A percentile compares a stretch with the other conserved stretches of the same genome.
Evolutionary conservation across 345 rosid species (phyloP).

Genomic region (Salix arbutifolia): DNA sequence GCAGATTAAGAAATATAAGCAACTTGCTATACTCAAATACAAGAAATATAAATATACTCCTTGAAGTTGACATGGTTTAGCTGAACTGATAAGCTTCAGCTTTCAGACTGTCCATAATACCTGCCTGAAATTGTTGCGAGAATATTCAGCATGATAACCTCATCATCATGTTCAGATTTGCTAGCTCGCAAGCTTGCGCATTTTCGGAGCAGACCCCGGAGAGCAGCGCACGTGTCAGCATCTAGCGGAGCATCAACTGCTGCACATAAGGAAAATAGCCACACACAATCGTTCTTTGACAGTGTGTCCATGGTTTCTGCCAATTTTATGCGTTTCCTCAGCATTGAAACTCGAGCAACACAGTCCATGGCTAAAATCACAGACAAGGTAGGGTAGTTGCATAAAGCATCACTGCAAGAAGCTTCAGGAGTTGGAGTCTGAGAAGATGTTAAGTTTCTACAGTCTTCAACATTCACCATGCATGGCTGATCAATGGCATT

Average conservation of each 20-base stretch:
- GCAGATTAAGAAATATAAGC: too few species aligned
- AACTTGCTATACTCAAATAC: too few species aligned
- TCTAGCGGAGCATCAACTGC: conserved; percentile 70
- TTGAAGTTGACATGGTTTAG: neutral
- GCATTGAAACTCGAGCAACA: conserved; percentile 58
- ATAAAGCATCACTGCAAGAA: conserved; percentile 13
- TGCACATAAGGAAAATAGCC: conserved; percentile 78
- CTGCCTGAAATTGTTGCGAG: conserved; percentile 69
- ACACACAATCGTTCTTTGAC: conserved; percentile 46
- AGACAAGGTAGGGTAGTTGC: conserved; percentile 40
- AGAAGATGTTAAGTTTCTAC: neutral
- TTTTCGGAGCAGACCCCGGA: conserved; percentile 62
- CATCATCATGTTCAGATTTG: conserved; percentile 62
- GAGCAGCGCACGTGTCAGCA: conserved; percentile 62
- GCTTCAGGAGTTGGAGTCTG: conserved; percentile 8
- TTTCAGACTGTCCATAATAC: conserved; percentile 72
- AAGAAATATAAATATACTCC: neutral
- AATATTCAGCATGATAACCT: conserved; percentile 68
- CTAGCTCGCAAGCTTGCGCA: conserved; percentile 68
- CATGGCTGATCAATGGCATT: neutral
- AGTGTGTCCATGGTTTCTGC: conserved; percentile 40
- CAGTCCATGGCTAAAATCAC: conserved; percentile 58
- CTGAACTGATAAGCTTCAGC: neutral
- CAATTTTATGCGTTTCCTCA: conserved; percentile 53
- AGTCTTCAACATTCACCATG: neutral